A percentile compares a stretch with the other conserved stretches of the same genome.
Conservation (phyloP, 2,329 filamentous ascomycete species). For the Aspergillus sp. region DNA sequence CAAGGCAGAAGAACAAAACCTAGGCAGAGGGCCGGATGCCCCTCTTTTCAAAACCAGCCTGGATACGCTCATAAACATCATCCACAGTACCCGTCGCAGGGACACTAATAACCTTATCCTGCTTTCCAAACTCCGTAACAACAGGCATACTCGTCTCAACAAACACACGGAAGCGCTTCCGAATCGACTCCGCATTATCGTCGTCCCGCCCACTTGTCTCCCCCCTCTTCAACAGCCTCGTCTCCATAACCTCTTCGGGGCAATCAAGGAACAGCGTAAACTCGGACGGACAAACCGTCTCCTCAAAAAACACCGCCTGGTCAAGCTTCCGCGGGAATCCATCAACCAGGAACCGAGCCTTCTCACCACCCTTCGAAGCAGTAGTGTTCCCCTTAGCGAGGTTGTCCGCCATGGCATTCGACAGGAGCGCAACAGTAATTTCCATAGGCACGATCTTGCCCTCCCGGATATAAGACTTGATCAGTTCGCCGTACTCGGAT, state of each 20-base stretch:
- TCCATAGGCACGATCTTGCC: conserved; percentile 99
- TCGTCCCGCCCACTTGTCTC: conserved; percentile 90
- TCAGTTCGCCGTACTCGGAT: conserved; percentile 87
- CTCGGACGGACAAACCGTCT: conserved; percentile 76
- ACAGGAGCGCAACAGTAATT: conserved; percentile 87
- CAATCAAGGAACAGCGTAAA: conserved; percentile 95
- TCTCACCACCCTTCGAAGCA: conserved; percentile 27
- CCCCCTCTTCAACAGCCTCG: conserved; percentile 78
- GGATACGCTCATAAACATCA: conserved; percentile 59
- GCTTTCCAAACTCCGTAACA: conserved; percentile 75
- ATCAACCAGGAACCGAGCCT: conserved; percentile 73
- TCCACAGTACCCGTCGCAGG: conserved; percentile 69
- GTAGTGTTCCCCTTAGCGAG: not conserved
- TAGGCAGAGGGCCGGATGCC: conserved; percentile 30
- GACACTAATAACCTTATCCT: conserved; percentile 78
- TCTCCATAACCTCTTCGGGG: conserved; percentile 83
- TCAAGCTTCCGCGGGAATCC: conserved; percentile 97
- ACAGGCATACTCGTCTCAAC: conserved; percentile 97
- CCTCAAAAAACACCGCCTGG: conserved; percentile 92
- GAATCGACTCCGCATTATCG: conserved; percentile 93
- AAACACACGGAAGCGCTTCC: conserved; percentile 93
- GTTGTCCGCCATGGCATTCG: conserved; percentile 80
- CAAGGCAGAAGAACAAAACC: not conserved
- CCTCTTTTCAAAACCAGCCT: conserved; percentile 46
- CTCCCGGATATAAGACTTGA: conserved; percentile 89